A percentile compares a stretch with the other conserved stretches of the same genome.
Evolutionary conservation across 345 rosid species (phyloP).

Genomic region (Eucalyptus guilfoylei): DNA sequence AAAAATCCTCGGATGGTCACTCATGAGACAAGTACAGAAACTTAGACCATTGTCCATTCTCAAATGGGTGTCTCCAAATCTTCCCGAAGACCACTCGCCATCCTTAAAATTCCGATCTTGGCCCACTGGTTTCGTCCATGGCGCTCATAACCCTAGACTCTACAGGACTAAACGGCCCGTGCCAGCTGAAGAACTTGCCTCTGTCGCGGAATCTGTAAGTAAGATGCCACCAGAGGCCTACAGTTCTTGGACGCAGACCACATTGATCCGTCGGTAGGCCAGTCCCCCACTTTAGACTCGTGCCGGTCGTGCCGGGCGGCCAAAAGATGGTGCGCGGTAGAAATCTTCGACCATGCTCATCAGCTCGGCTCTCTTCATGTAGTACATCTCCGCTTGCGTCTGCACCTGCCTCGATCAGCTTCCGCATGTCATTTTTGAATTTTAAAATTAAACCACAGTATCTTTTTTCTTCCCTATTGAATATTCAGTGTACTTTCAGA

Average conservation of each 20-base stretch:
- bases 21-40: slow-evolving; percentile 29
- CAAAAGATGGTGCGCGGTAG: neutral
- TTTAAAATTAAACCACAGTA: neutral
- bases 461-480: neutral
- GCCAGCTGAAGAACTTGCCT: neutral
- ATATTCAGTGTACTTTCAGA: neutral
- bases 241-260: slow-evolving; percentile 51
- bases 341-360: neutral
- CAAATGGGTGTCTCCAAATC: slow-evolving; percentile 28
- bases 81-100: neutral
- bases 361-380: neutral
- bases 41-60: slow-evolving; percentile 17
- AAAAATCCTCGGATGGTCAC: neutral
- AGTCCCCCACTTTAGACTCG: neutral
- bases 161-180: slow-evolving; percentile 12
- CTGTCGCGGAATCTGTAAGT: neutral
- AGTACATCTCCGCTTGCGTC: neutral
- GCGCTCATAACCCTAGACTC: slow-evolving; percentile 24
- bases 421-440: neutral
- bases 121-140: neutral
- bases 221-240: slow-evolving; percentile 30
- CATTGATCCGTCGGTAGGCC: neutral
- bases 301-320: neutral
- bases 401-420: neutral
- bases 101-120: slow-evolving; percentile 1